These are phyloP conservation scores for Aspergillus quadricinctus DNA, from an alignment of 2,329 filamentous ascomycete genomes.

Conservation along the genomic window DNA sequence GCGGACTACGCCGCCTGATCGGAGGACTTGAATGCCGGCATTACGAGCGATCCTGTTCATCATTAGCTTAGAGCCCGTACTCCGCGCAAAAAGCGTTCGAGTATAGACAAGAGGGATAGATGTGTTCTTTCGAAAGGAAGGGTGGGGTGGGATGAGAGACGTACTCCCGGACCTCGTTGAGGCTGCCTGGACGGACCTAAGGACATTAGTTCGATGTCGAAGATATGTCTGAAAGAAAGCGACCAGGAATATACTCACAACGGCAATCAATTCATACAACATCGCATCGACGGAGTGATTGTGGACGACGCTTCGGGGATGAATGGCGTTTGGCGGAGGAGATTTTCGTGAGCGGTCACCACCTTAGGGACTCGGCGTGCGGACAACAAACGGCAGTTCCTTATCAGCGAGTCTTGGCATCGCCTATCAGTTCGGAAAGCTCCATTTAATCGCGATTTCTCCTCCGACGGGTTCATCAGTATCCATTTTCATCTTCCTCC, in stretches of 20 bases:
- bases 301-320: conserved; percentile 17
- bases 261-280: conserved; percentile 96
- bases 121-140: background rate
- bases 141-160: conserved; percentile 27
- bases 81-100: background rate
- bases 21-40: conserved; percentile 76
- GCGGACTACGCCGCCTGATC: conserved; percentile 81
- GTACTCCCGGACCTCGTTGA: conserved; percentile 93
- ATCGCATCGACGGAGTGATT: conserved; percentile 48
- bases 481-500: background rate
- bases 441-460: conserved; percentile 12
- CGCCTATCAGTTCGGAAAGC: conserved; percentile 25
- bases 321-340: conserved; percentile 15
- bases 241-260: conserved; percentile 57
- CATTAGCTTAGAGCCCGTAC: conserved; percentile 3
- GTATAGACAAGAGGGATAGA: background rate
- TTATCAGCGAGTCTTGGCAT: conserved; percentile 29
- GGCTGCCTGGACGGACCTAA: conserved; percentile 85
- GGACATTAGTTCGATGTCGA: conserved; percentile 9
- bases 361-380: background rate
- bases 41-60: conserved; percentile 74
- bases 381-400: conserved; percentile 3
- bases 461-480: conserved; percentile 5
- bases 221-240: background rate
- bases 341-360: conserved; percentile 15